Evolutionary conservation across 73 alveolate genomes (phyloP), one percentile per base, ranked within the genome.

Genomic region (Paramecium caudatum): DNA sequence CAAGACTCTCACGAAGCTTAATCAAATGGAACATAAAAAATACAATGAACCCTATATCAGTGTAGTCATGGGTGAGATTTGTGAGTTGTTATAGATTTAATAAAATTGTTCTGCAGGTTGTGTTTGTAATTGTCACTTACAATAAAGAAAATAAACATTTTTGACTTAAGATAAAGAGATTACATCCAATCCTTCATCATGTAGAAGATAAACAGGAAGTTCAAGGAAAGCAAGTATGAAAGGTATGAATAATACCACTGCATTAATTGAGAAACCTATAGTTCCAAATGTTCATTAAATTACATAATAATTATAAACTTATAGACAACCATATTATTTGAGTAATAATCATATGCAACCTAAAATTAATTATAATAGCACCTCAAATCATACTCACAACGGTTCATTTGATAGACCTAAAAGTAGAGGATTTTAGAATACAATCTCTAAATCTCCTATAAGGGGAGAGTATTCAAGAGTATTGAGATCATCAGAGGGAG

Each of bases 21-120:
- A 68, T 68, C 61, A 68, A 68, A 68, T 68, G 84, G 84, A 68
- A 33, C 50, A 68, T 7, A 5, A 34, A 15, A 68, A 68, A 68
- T 68, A 68, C 15, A 34, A 37, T 32, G 47, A 68, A 68, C 84
- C 84, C 37, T 68, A 68, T 32, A 68, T 68, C 6, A 68, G 84
- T 68, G 84, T 15, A 16, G 8, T 34, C 15, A 34, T 68, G 50
- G 47, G 50, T 32, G 84, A 68, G 21, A 68, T 68, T n/a, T 68
- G 61, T 16, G 84, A 68, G 17, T 68, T 3, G 0, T 68, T 68
- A 33, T 16, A 68, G 37, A 68, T 55, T 9, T 55, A 21, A 25
- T 23, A 55, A 55, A 55, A 55, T 55, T 55, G 80, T 55, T 37
- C 80, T 10, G n/a, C 45, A 55, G 80, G 80, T 68, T 34, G 84